Percentiles rank a stretch among this genome's conserved stretches.
Conservation (phyloP, 768 basidiomycete genomes). For the Chalciporus pseudorubinellus region DNA sequence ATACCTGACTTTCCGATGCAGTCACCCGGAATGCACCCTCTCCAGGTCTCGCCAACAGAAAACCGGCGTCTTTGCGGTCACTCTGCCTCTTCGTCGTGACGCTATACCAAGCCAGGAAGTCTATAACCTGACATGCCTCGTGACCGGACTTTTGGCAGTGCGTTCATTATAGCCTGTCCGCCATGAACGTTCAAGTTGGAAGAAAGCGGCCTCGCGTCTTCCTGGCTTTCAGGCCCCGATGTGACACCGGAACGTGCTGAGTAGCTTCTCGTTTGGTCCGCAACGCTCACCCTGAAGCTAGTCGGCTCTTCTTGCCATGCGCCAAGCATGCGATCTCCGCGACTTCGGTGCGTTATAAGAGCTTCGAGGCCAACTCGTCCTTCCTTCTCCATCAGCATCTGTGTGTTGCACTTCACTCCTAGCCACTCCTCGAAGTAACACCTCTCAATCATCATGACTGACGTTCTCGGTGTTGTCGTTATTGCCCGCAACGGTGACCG, state of each 20-base stretch:
- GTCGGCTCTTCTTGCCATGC: slow-evolving; percentile 29
- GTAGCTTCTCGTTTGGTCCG: slow-evolving; percentile 17
- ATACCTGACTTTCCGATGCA: slow-evolving; percentile 10
- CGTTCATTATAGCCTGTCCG: slow-evolving; percentile 28
- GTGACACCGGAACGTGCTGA: slow-evolving; percentile 23
- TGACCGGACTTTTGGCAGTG: slow-evolving; percentile 19
- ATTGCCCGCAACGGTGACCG: slow-evolving; percentile 81
- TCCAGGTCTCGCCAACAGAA: slow-evolving; percentile 3
- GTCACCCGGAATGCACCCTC: background rate
- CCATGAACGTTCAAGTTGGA: slow-evolving; percentile 27
- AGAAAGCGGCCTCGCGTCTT: slow-evolving; percentile 33
- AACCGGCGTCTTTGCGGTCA: slow-evolving; percentile 6
- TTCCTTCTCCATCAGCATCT: slow-evolving; percentile 15
- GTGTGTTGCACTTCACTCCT: slow-evolving; percentile 17
- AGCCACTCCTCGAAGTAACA: slow-evolving; percentile 12
- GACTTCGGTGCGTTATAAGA: slow-evolving; percentile 24
- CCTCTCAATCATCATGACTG: slow-evolving; percentile 27
- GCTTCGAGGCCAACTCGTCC: slow-evolving; percentile 4
- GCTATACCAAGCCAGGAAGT: slow-evolving; percentile 1
- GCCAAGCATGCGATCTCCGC: slow-evolving; percentile 27
- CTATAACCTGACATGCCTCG: slow-evolving; percentile 7
- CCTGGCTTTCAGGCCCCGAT: slow-evolving; percentile 26
- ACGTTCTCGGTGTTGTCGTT: slow-evolving; percentile 76
- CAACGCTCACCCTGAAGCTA: slow-evolving; percentile 21
- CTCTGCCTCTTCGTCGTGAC: background rate